A percentile compares a stretch with the other conserved stretches of the same genome.
Conservation (phyloP, 1,284 basidiomycete species). For the Vanrija sp. region DNA sequence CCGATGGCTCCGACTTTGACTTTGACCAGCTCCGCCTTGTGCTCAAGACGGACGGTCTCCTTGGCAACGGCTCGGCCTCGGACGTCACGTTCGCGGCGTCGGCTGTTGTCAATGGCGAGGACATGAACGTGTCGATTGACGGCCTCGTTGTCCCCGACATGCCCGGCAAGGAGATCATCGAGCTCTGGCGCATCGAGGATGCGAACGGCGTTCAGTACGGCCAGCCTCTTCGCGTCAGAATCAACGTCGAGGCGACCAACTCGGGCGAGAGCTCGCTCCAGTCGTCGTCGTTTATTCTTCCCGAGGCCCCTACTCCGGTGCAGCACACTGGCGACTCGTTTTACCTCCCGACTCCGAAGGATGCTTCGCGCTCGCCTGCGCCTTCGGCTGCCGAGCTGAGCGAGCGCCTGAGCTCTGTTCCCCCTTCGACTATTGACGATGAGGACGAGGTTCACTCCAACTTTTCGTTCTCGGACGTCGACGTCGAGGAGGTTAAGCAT, state of each 20-base stretch:
- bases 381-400: conserved; percentile 5
- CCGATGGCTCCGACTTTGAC: conserved; percentile 33
- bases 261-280: conserved; percentile 22
- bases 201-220: conserved; percentile 38
- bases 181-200: conserved; percentile 43
- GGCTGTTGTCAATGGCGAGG: conserved; percentile 33
- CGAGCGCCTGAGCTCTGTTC: conserved; percentile 8
- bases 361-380: conserved; percentile 3
- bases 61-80: conserved; percentile 22
- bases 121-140: conserved; percentile 31
- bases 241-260: conserved; percentile 27
- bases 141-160: conserved; percentile 37
- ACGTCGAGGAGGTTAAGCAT: conserved; percentile 16
- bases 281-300: conserved; percentile 33
- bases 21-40: conserved; percentile 35
- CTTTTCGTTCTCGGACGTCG: conserved; percentile 17
- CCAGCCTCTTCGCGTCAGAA: conserved; percentile 36
- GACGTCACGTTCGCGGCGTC: conserved; percentile 13
- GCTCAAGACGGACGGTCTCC: conserved; percentile 17
- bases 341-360: conserved; percentile 10
- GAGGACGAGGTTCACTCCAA: conserved; percentile 10
- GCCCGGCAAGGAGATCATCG: conserved; percentile 35
- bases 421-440: conserved; percentile 4
- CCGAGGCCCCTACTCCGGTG: conserved; percentile 10
- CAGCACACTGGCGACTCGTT: conserved; percentile 6